Base-by-base conservation (phyloP, 441 rosid genomes). In the Oxalis stricta region DNA sequence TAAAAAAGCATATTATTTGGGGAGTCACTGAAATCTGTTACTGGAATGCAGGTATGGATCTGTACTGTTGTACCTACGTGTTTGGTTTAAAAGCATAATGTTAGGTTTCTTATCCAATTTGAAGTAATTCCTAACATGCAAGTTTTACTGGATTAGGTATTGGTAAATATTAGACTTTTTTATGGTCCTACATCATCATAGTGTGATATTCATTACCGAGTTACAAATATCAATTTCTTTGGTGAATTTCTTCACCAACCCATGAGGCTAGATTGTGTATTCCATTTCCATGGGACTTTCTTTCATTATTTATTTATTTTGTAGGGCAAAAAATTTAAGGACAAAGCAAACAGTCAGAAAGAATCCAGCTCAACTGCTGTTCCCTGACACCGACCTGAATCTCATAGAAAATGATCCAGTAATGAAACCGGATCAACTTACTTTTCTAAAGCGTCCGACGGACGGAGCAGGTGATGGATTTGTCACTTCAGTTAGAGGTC, bases 401-500 rank as follows among this genome's bases (percentile, higher is more conserved):
- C 73, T 93, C 44, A 80, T 87, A 41, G 99, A 88, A 52, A 78
- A 72, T 32, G 97, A 93, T 41, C 89, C 76, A 50, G 54, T 59
- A 8, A 92, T 73, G 69, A 77, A 68, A 59, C 15, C 72, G 56
- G 94, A 88, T 60, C 82, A 79, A 58, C 61, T 71, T 24, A 70
- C 91, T 33, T 93, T 72, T 63, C 73, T 81, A 10, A 93, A 80
- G 72, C 94, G 94, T 29, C 77, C 77, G 41, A 65, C 59, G 35
- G 99, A 93, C 56, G 97, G 95, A 65, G 99, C 99, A 36, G 99
- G 99, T 26, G 99, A 93, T 69, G 94, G 99, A 50, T 93, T 93
- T 58, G 99, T 88, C 18, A 93, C 91, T 47, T 88, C 97, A 36
- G 60, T 93, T 34, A 68, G 74, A 72, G 97, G 97, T 44, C 94